Evolutionary conservation across 2,329 filamentous ascomycete species (phyloP).

Genomic region (Aaosphaeria arxii): DNA sequence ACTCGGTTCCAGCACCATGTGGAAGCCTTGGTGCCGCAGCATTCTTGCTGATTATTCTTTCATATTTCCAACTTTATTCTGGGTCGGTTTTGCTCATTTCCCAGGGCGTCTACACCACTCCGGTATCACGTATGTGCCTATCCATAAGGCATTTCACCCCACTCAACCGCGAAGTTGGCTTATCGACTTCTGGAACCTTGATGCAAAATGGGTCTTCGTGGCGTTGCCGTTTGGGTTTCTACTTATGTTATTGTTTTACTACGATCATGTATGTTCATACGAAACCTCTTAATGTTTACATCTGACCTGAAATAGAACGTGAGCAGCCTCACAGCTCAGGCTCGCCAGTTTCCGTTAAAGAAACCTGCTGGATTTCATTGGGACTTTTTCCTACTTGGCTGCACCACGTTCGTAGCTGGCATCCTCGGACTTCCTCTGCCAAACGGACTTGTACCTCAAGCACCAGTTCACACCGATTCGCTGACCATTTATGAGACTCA

Average conservation of each 20-base stretch:
- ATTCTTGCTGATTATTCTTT: conserved; percentile 53
- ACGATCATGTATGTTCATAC: conserved; percentile 47
- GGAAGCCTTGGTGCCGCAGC: conserved; percentile 44
- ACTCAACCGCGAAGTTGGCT: conserved; percentile 48
- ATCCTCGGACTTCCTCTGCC: conserved; percentile 53
- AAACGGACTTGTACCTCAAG: conserved; percentile 55
- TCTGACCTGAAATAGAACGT: conserved; percentile 37
- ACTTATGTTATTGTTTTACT: conserved; percentile 53
- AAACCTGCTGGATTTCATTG: conserved; percentile 57
- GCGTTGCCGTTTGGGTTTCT: conserved; percentile 46
- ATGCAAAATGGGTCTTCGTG: neutral
- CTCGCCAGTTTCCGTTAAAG: conserved; percentile 50
- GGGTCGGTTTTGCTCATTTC: conserved; percentile 54
- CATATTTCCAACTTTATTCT: conserved; percentile 48
- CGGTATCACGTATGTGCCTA: conserved; percentile 42
- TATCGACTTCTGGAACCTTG: conserved; percentile 22
- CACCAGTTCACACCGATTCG: conserved; percentile 56
- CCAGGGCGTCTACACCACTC: conserved; percentile 45
- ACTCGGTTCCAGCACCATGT: conserved; percentile 45
- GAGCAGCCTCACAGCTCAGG: conserved; percentile 52
- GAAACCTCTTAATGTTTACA: neutral
- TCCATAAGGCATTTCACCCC: conserved; percentile 47
- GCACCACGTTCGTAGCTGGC: conserved; percentile 51
- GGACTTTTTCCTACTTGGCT: conserved; percentile 57
- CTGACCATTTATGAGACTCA: conserved; percentile 39